Evolutionary conservation across 2,329 filamentous ascomycete genomes (phyloP), one percentile per base, ranked within the genome.

Genomic region (Intubia oerlemansii): DNA sequence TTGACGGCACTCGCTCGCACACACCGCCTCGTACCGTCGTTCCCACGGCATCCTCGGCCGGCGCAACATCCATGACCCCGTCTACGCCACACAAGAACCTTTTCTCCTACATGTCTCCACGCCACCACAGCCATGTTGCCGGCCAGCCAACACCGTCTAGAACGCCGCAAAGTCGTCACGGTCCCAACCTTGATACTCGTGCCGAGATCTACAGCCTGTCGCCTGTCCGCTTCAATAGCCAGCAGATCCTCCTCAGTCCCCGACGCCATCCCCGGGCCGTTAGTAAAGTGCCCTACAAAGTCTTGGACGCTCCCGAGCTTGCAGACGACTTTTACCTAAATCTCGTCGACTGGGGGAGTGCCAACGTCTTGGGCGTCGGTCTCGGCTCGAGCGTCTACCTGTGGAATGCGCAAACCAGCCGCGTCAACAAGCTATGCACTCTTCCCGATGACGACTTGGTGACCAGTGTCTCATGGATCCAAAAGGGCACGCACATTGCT

Each of bases 271-370:
- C 85, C 2, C 64, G 88, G 38, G 76, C 80, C 17, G 81, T 98
- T 13, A 85, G 80, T 50, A 95, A 95, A 49, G 85, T 95, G 1
- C 88, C 88, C 0, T 98, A 90, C 53, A 98, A 98, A 51, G 88
- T 98, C 2, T 60, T 98, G 8, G 88, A 98, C 54, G 88, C 88
- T 1, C 88, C 88, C 2, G 88, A 95, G 46, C 56, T 98, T 25
- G 84, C 85, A 17, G 88, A 98, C 44, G 88, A 98, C 46, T 98
- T 95, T 49, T 98, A 98, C 43, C 60, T 98, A 20, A 98, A 98
- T 43, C 57, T 98, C 16, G 85, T 98, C 4, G 88, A 98, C 44
- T 98, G 88, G 88, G 88, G 88, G 24, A 90, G 80, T 42, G 82
- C 78, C 40, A 92, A 95, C 48, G 76, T 92, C 7, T 61, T 98